A percentile compares a stretch with the other conserved stretches of the same genome.
These are phyloP conservation scores for Buddleja alternifolia DNA, from an alignment of 257 asterid genomes.

Conservation along the genomic window DNA sequence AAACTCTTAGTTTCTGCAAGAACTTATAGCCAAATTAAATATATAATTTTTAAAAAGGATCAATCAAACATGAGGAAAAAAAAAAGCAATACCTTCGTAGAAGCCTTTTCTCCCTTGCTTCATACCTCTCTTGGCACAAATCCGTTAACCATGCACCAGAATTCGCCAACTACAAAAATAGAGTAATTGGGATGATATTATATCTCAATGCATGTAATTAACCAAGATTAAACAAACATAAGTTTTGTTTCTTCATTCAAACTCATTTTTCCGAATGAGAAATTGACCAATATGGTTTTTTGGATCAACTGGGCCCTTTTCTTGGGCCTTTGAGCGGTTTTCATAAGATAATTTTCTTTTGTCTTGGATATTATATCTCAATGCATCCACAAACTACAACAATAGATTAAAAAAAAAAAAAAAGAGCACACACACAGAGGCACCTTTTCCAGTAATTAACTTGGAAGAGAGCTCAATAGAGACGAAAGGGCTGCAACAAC, in stretches of 20 bases:
- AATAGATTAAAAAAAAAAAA: too few species aligned
- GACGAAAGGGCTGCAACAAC: too few species aligned
- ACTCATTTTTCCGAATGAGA: neutral
- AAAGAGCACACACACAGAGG: too few species aligned
- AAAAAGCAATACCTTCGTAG: conserved; percentile 60
- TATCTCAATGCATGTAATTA: neutral
- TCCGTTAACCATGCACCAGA: conserved; percentile 87
- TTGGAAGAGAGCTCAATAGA: too few species aligned
- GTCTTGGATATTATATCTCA: too few species aligned
- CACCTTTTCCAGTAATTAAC: too few species aligned
- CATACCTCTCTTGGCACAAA: conserved; percentile 78
- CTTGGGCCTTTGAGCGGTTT: conserved; percentile 91
- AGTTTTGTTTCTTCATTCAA: neutral
- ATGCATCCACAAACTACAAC: too few species aligned
- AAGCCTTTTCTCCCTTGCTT: conserved; percentile 82
- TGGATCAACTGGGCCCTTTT: conserved; percentile 75
- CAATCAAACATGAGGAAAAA: neutral
- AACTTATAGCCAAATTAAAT: conserved; percentile 10
- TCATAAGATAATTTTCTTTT: too few species aligned
- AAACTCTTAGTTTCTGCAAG: conserved; percentile 67
- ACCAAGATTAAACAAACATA: neutral
- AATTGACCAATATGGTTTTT: conserved; percentile 66
- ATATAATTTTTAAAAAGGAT: neutral
- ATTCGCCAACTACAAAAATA: conserved; percentile 41
- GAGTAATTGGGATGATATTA: neutral